A percentile compares a stretch with the other conserved stretches of the same genome.
Conservation (phyloP, 768 basidiomycete species). For the Daedaleopsis sinensis region DNA sequence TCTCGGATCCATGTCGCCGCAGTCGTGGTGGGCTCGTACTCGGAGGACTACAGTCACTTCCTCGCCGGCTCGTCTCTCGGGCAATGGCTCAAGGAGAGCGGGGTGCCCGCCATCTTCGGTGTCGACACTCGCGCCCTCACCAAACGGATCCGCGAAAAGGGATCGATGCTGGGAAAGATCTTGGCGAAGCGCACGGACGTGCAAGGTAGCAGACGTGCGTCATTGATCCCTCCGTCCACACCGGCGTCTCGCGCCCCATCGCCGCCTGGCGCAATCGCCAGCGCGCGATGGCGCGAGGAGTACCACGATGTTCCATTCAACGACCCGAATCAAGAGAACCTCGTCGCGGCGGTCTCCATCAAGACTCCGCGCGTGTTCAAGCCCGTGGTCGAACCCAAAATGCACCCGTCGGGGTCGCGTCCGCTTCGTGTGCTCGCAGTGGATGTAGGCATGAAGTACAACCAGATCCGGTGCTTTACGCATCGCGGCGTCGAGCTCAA, state of each 20-base stretch:
- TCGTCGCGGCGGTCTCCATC: constrained; percentile 90
- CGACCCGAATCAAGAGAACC: constrained; percentile 88
- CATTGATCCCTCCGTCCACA: constrained; percentile 40
- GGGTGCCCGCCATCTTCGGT: constrained; percentile 92
- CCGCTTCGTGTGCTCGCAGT: constrained; percentile 84
- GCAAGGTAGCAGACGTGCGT: constrained; percentile 40
- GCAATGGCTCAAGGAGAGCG: constrained; percentile 93
- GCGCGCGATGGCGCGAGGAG: constrained; percentile 74
- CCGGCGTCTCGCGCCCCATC: constrained; percentile 52
- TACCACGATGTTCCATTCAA: constrained; percentile 81
- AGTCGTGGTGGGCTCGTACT: constrained; percentile 91
- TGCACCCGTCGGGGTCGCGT: constrained; percentile 76
- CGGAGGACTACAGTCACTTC: constrained; percentile 93
- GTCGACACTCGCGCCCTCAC: constrained; percentile 97
- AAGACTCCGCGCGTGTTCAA: constrained; percentile 66
- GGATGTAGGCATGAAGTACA: constrained; percentile 99
- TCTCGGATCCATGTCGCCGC: constrained; percentile 92
- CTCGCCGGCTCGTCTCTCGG: constrained; percentile 87
- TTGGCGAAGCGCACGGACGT: constrained; percentile 62
- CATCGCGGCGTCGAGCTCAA: constrained; percentile 93
- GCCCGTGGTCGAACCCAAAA: constrained; percentile 54
- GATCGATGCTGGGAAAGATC: constrained; percentile 87
- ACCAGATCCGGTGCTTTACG: constrained; percentile 96
- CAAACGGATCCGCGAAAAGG: constrained; percentile 94
- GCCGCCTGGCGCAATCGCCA: constrained; percentile 48